Evolutionary conservation across 1,139 yeast species (phyloP), one percentile per base, ranked within the genome.

Genomic region (Yamadazyma siamensis): DNA sequence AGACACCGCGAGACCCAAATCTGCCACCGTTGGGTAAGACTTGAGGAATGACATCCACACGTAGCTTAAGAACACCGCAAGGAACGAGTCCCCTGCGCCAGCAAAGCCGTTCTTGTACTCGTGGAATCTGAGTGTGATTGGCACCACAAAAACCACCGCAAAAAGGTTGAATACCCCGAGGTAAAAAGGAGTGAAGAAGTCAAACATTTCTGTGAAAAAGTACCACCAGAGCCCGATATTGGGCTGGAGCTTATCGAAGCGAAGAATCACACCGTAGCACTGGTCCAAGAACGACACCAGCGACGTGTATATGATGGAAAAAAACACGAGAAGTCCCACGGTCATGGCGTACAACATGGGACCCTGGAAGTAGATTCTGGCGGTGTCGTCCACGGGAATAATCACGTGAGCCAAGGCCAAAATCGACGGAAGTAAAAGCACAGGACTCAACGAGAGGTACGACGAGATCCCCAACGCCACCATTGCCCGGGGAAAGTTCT

Each of bases 181-280:
- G 62, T 85, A 91, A 52, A 91, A 88, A 12, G 87, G 80, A 17
- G 83, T 73, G 66, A 91, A 91, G 50, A 80, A 85, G 33, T 82
- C 94, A 60, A 91, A 91, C 80, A 91, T 85, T 54, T 91, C 98
- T 17, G 94, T 83, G 64, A 91, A 91, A 46, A 89, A 78, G 61
- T 91, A 91, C 99, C 99, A 91, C 99, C 99, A 91, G 23, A 91
- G 65, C 0, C 98, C 98, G 41, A 91, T 60, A 55, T 88, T 88
- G 14, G 96, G 95, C 5, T 77, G 69, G 40, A 87, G 75, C 40
- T 86, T 87, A 28, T 70, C 69, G 46, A 85, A 80, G 20, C 67
- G 59, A 6, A 87, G 49, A 7, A 77, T 61, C 0, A 80, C 70
- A 11, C 81, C 77, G 49, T 81, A 85, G 38, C 85, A 77, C 25